phyloP scores from a whole-genome alignment of 805 yeast species.

The Kodamaea laetipori region DNA sequence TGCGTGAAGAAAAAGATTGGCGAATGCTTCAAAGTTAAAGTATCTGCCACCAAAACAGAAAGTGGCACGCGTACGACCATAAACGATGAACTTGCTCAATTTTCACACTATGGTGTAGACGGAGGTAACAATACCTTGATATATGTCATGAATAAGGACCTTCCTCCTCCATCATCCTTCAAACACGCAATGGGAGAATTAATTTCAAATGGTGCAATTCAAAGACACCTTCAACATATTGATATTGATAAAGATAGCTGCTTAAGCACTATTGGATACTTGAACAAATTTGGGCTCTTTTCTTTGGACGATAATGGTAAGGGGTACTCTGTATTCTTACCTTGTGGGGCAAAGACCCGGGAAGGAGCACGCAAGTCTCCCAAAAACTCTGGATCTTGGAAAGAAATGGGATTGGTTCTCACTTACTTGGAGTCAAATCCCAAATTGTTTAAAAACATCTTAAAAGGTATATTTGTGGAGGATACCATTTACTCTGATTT shows the following conservation, averaged over 20 bases:
- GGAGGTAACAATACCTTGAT: constrained; percentile 66
- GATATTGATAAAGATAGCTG: constrained; percentile 48
- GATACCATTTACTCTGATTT: constrained; percentile 70
- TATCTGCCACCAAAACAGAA: constrained; percentile 26
- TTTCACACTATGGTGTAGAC: constrained; percentile 40
- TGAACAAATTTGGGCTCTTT: constrained; percentile 54
- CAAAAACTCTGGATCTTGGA: constrained; percentile 56
- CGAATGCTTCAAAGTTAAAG: constrained; percentile 50
- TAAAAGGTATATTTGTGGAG: constrained; percentile 62
- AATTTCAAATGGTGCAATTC: constrained; percentile 34
- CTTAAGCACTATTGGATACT: constrained; percentile 60
- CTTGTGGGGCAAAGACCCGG: constrained; percentile 50
- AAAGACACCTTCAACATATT: constrained; percentile 30
- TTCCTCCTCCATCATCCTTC: constrained; percentile 64
- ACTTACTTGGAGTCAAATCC: constrained; percentile 58
- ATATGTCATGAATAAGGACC: constrained; percentile 60
- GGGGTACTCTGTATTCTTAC: constrained; percentile 79
- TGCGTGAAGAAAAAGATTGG: constrained; percentile 63
- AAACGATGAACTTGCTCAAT: constrained; percentile 58
- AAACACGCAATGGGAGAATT: constrained; percentile 60
- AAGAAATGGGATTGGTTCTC: constrained; percentile 55
- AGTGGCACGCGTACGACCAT: constrained; percentile 31
- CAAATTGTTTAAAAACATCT: constrained; percentile 50
- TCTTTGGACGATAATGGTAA: constrained; percentile 51
- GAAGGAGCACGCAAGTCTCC: background rate